Percentiles rank a stretch among this genome's conserved stretches.
phyloP scores from a whole-genome alignment of 441 rosid species.

The Flueggea neowawraea region DNA sequence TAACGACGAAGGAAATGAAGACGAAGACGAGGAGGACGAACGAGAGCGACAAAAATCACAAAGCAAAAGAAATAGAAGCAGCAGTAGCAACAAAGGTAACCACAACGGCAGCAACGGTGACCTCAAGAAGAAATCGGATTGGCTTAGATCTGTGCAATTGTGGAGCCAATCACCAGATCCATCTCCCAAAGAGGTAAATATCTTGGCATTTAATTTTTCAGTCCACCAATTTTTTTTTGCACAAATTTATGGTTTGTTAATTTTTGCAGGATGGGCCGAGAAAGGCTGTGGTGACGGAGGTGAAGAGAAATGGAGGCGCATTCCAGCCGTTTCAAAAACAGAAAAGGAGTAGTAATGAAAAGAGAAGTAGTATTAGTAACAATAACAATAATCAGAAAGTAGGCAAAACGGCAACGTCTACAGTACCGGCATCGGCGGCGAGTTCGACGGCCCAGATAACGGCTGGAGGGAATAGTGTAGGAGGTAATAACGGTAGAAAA shows the following conservation, averaged over 20 bases:
- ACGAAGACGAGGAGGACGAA: slow-evolving; percentile 4
- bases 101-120: slow-evolving; percentile 19
- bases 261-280: slow-evolving; percentile 36
- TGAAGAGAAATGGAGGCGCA: slow-evolving; percentile 56
- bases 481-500: slow-evolving; percentile 13
- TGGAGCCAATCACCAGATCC: slow-evolving; percentile 79
- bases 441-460: slow-evolving; percentile 33
- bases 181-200: slow-evolving; percentile 32
- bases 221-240: neutral
- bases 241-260: neutral
- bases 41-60: slow-evolving; percentile 2
- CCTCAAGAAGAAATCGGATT: slow-evolving; percentile 69
- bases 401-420: slow-evolving; percentile 14
- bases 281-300: slow-evolving; percentile 52
- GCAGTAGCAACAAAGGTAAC: slow-evolving; percentile 3
- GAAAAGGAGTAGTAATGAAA: slow-evolving; percentile 25
- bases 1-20: neutral
- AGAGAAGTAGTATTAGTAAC: slow-evolving; percentile 14
- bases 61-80: slow-evolving; percentile 21
- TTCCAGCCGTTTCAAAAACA: slow-evolving; percentile 64
- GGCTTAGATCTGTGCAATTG: slow-evolving; percentile 98
- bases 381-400: slow-evolving; percentile 11
- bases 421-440: slow-evolving; percentile 44
- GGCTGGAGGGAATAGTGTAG: slow-evolving; percentile 7
- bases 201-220: neutral